These are phyloP conservation scores for Phanerodontia chrysosporium DNA, from an alignment of 768 basidiomycete species.

Conservation along the genomic window DNA sequence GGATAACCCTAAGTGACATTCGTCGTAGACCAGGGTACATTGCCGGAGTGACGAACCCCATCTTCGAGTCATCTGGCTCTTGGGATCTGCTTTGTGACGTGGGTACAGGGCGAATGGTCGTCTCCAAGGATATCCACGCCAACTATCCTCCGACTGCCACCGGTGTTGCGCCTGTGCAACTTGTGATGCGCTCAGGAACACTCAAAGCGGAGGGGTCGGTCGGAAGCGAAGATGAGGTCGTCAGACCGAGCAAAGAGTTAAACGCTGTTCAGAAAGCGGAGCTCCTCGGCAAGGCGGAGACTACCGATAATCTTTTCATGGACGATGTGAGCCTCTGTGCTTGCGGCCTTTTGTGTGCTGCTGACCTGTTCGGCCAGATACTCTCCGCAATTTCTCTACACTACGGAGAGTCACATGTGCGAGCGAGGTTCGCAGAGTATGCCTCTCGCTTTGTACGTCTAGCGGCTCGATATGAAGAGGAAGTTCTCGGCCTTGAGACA, in stretches of 20 bases:
- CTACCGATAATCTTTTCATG: constrained; percentile 80
- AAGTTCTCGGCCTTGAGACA: constrained; percentile 58
- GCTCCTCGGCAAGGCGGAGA: constrained; percentile 52
- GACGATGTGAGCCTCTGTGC: constrained; percentile 70
- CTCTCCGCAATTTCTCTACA: constrained; percentile 84
- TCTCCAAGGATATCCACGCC: constrained; percentile 78
- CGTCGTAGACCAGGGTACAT: constrained; percentile 78
- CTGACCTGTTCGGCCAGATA: constrained; percentile 45
- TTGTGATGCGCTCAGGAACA: constrained; percentile 53
- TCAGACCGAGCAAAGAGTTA: constrained; percentile 54
- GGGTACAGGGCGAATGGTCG: constrained; percentile 78
- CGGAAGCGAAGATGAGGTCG: constrained; percentile 66
- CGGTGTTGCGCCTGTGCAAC: constrained; percentile 26
- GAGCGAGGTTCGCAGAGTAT: constrained; percentile 88
- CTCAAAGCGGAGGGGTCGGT: constrained; percentile 61
- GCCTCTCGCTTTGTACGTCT: constrained; percentile 81
- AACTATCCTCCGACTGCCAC: constrained; percentile 38
- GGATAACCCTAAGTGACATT: constrained; percentile 1
- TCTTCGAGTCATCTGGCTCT: constrained; percentile 79
- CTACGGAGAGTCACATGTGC: constrained; percentile 85
- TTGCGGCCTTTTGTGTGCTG: background rate
- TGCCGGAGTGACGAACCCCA: constrained; percentile 96
- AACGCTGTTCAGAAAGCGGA: constrained; percentile 42
- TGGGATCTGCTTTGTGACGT: constrained; percentile 97
- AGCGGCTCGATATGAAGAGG: constrained; percentile 89